A percentile compares a stretch with the other conserved stretches of the same genome.
These are phyloP conservation scores for Panaeolus cyanescens DNA, from an alignment of 768 basidiomycete genomes.

Conservation along the genomic window DNA sequence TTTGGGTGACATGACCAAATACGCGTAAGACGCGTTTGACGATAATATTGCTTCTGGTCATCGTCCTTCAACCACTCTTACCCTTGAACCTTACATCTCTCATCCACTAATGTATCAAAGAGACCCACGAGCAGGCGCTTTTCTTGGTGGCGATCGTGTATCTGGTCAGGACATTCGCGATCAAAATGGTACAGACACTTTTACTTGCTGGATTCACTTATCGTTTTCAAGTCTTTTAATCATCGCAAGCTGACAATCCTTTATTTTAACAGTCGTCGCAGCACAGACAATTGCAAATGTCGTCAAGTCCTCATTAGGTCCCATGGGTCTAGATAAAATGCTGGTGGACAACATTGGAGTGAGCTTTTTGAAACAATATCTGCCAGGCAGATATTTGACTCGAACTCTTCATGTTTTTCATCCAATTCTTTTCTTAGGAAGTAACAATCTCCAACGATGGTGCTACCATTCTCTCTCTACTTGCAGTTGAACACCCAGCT, in stretches of 20 bases:
- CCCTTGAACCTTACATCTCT: not conserved
- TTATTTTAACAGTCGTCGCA: constrained; percentile 69
- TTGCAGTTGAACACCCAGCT: constrained; percentile 95
- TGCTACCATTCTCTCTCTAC: constrained; percentile 93
- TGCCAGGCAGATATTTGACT: not conserved
- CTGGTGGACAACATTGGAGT: constrained; percentile 97
- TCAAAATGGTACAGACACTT: constrained; percentile 76
- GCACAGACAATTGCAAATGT: constrained; percentile 97
- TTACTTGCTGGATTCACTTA: constrained; percentile 11
- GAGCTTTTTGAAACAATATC: constrained; percentile 28
- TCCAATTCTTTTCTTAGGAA: constrained; percentile 56
- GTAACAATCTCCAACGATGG: constrained; percentile 99
- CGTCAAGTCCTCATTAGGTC: constrained; percentile 94
- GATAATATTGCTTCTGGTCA: not conserved
- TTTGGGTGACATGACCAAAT: constrained; percentile 2
- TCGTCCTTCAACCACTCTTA: not conserved
- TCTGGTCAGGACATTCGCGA: constrained; percentile 96
- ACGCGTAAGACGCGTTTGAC: constrained; percentile 2
- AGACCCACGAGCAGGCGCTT: constrained; percentile 89
- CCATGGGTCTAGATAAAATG: constrained; percentile 96
- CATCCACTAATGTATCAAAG: constrained; percentile 73
- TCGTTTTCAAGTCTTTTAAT: not conserved
- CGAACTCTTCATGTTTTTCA: constrained; percentile 11
- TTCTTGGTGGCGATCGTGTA: constrained; percentile 91
- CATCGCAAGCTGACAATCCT: constrained; percentile 8